phyloP scores from a whole-genome alignment of 805 yeast genomes.

The Cyberlindnera nakhonratchasimensis region DNA sequence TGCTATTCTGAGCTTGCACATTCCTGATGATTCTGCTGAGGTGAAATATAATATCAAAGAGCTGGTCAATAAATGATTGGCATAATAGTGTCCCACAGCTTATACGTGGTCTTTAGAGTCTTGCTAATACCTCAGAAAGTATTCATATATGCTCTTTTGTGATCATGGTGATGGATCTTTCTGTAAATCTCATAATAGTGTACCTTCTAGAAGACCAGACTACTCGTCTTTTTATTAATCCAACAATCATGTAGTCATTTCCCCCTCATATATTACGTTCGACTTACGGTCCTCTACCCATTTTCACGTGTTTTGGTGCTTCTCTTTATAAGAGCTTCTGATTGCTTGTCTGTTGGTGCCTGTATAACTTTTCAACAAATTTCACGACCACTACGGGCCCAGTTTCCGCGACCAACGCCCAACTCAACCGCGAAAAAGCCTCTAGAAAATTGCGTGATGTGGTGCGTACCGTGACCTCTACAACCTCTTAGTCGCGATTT shows the following conservation, averaged over 20 bases:
- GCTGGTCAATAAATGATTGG: too few species aligned
- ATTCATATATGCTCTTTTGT: too few species aligned
- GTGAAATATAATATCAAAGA: too few species aligned
- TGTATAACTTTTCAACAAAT: slow-evolving; percentile 16
- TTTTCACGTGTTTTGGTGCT: slow-evolving; percentile 22
- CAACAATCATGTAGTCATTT: background rate
- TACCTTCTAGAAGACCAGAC: too few species aligned
- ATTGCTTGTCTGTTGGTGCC: background rate
- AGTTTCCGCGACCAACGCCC: background rate
- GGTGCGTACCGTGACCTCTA: slow-evolving; percentile 7
- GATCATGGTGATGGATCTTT: background rate
- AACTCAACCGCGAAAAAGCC: slow-evolving; percentile 1
- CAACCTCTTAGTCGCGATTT: slow-evolving; percentile 1
- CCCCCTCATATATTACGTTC: background rate
- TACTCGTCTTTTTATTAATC: background rate
- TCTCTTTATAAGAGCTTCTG: background rate
- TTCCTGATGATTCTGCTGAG: too few species aligned
- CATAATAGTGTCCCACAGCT: too few species aligned
- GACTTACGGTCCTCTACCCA: slow-evolving; percentile 35
- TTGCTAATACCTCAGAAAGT: too few species aligned
- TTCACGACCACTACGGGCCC: slow-evolving; percentile 9
- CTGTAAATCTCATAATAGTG: too few species aligned
- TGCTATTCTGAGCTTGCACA: background rate
- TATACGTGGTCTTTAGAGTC: background rate
- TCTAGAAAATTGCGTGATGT: slow-evolving; percentile 15